phyloP scores from a whole-genome alignment of 306 rosid genomes.

The Dalbergia oliveri region DNA sequence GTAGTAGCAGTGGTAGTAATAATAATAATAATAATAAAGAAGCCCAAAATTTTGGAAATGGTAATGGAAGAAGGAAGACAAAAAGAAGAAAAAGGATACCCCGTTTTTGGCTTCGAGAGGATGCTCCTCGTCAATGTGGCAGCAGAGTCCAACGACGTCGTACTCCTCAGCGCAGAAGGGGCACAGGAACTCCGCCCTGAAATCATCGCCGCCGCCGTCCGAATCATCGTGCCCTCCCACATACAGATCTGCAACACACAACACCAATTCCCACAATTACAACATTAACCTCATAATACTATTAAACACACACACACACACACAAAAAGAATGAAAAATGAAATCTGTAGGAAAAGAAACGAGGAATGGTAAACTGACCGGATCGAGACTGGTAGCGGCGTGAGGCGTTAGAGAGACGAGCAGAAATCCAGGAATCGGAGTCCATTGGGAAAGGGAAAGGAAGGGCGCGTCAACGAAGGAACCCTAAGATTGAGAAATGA shows the following conservation, averaged over 20 bases:
- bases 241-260: constrained; percentile 63
- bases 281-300: not conserved
- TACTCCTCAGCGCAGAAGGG: constrained; percentile 84
- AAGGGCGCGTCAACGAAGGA: constrained; percentile 17
- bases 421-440: constrained; percentile 68
- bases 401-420: constrained; percentile 58
- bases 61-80: not conserved
- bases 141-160: constrained; percentile 84
- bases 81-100: constrained; percentile 48
- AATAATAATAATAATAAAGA: not conserved
- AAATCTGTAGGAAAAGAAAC: not conserved
- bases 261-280: not conserved
- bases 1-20: not conserved
- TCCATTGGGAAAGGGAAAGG: constrained; percentile 51
- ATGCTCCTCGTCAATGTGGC: constrained; percentile 88
- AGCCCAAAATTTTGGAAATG: not conserved
- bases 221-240: constrained; percentile 59
- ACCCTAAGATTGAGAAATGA: constrained; percentile 45
- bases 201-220: constrained; percentile 68
- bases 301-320: not conserved
- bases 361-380: constrained; percentile 41
- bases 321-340: not conserved
- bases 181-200: constrained; percentile 72
- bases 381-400: constrained; percentile 75
- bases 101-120: constrained; percentile 75